Base-by-base conservation (phyloP, 1,284 basidiomycete genomes). In the Puccinia coronata region DNA sequence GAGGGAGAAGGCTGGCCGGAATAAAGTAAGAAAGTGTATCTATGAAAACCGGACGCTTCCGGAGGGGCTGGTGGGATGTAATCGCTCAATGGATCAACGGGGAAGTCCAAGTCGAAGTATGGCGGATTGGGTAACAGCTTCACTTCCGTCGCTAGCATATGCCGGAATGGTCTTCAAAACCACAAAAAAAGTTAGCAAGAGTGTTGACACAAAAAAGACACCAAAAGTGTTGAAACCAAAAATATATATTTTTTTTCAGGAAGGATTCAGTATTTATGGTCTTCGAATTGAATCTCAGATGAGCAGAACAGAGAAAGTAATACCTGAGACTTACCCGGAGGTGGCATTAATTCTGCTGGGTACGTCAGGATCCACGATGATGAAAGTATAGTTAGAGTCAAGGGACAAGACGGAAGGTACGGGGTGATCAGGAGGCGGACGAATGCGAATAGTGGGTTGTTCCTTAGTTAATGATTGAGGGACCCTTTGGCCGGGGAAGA, bases 11-110 rank as follows among this genome's bases (percentile, higher is more conserved):
- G 72, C 6, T 59, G 72, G 41, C 53, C 72, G 31, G 2, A n/a
- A 59, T 57, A 74, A 11, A 74, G 57, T 28, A 74, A 43, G 72
- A 74, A 74, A 28, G 57, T 55, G 55, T 74, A 74, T 41, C 72
- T 31, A 74, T 74, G 72, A 18, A 74, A 74, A 9, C 72, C 72
- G 4, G 34, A 18, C 14, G 49, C 72, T 47, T 74, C 72, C 23
- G 72, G 53, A 0, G 72, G 72, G 0, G 34, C 18, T 12, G 72
- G 72, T 0, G 51, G 53, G 3, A 2, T 0, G n/a, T 74, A 74
- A 23, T 16, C 3, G 23, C 34, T 59, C 28, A 74, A 0, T 8
- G 31, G 36, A 8, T 41, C 16, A 11, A n/a, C 39, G 2, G 72
- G 47, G 23, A 74, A 74, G 12, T 59, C 18, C 3, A 74, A 36